phyloP scores from a whole-genome alignment of 441 rosid genomes.

The Bruguiera hainesii region DNA sequence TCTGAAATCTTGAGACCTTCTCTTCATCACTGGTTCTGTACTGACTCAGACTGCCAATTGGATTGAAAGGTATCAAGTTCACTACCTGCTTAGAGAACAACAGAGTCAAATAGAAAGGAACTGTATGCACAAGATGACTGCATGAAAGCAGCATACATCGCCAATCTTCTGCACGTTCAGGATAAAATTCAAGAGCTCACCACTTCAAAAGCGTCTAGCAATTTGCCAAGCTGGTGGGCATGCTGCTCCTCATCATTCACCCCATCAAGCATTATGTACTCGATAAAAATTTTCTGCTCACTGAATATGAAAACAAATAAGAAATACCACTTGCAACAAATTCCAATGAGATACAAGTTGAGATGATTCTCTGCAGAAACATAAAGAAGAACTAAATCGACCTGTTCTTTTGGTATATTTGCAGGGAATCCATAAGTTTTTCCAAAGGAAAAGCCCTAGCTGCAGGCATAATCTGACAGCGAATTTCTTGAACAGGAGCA shows the following conservation, averaged over 20 bases:
- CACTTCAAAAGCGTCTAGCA: constrained; percentile 82
- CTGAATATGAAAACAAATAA: constrained; percentile 36
- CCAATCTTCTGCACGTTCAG: background rate
- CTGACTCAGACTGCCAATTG: constrained; percentile 70
- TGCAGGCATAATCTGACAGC: constrained; percentile 97
- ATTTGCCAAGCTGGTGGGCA: constrained; percentile 72
- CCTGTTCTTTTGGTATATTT: constrained; percentile 76
- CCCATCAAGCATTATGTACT: constrained; percentile 95
- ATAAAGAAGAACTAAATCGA: constrained; percentile 22
- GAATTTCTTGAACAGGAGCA: constrained; percentile 94
- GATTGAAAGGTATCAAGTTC: constrained; percentile 94
- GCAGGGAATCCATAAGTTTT: constrained; percentile 84
- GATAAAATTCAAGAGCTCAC: constrained; percentile 36
- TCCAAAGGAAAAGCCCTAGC: constrained; percentile 97
- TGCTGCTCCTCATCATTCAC: constrained; percentile 83
- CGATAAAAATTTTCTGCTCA: constrained; percentile 77
- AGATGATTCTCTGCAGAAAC: constrained; percentile 11
- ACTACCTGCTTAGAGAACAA: constrained; percentile 54
- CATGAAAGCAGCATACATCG: background rate
- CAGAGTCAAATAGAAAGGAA: background rate
- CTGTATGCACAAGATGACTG: no score
- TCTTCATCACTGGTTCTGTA: constrained; percentile 57
- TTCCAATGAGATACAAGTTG: background rate
- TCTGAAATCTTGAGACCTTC: constrained; percentile 70
- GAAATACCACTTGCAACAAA: constrained; percentile 1